These are phyloP conservation scores for Circinella minor DNA, from an alignment of 371 early-diverging fungal genomes.

Conservation along the genomic window DNA sequence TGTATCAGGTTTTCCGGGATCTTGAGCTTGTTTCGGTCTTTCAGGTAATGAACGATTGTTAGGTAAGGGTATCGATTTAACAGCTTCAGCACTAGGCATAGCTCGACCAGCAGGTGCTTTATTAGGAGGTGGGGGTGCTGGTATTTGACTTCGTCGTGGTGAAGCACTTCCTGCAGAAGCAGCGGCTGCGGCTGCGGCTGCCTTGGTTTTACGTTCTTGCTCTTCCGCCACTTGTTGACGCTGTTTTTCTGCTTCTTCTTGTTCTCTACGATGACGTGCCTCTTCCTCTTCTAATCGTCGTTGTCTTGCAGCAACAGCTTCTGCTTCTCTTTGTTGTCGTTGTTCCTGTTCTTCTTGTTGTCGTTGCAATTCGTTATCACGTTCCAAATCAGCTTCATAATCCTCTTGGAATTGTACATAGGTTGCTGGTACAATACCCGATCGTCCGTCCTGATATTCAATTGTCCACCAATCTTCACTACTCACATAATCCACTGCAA, in stretches of 20 bases:
- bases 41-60: conserved; percentile 31
- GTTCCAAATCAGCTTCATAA: conserved; percentile 35
- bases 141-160: conserved; percentile 34
- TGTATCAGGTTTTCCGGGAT: conserved; percentile 53
- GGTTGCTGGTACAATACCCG: conserved; percentile 62
- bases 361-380: conserved; percentile 33
- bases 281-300: conserved; percentile 31
- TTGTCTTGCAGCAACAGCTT: conserved; percentile 31
- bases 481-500: conserved; percentile 76
- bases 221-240: conserved; percentile 40
- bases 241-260: conserved; percentile 32
- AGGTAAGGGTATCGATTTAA: conserved; percentile 30
- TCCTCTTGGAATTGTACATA: conserved; percentile 58
- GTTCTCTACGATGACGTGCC: conserved; percentile 29
- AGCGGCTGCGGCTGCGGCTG: conserved; percentile 27
- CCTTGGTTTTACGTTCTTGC: conserved; percentile 18
- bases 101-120: conserved; percentile 20
- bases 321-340: conserved; percentile 33
- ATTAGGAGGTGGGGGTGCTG: conserved; percentile 28
- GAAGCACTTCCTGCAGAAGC: conserved; percentile 24
- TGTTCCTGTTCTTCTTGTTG: conserved; percentile 38
- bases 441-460: conserved; percentile 47
- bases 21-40: conserved; percentile 32
- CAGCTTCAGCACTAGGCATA: conserved; percentile 24
- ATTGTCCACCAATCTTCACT: conserved; percentile 81